phyloP scores from a whole-genome alignment of 805 yeast species.

The Myxozyma sirexii region DNA sequence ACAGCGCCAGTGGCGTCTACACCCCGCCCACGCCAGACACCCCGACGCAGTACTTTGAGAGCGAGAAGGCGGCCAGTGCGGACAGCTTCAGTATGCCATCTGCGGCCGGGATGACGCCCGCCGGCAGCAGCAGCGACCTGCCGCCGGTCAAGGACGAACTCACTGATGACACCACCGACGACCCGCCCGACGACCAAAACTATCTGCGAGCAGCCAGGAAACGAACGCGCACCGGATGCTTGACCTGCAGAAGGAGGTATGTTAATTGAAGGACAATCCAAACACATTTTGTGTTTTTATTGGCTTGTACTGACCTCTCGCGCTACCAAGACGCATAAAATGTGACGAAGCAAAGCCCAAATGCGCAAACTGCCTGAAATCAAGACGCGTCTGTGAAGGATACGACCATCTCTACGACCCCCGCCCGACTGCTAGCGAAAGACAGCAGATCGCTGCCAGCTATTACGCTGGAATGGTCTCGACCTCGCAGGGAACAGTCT shows the following conservation, averaged over 20 bases:
- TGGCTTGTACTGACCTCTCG: background rate
- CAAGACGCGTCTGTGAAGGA: slow-evolving; percentile 30
- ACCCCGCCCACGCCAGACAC: slow-evolving; percentile 12
- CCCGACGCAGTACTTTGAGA: background rate
- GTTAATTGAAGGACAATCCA: background rate
- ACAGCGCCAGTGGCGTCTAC: background rate
- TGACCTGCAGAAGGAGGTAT: slow-evolving; percentile 23
- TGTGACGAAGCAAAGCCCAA: slow-evolving; percentile 66
- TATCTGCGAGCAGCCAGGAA: slow-evolving; percentile 1
- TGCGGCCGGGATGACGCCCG: background rate
- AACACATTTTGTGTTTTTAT: background rate
- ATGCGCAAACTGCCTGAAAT: slow-evolving; percentile 49
- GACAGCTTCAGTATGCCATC: background rate
- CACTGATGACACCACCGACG: background rate
- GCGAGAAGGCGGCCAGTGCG: background rate
- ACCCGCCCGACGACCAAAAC: background rate
- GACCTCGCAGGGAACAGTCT: background rate
- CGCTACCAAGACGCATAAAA: slow-evolving; percentile 54
- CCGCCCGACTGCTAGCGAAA: background rate
- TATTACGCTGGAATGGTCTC: background rate
- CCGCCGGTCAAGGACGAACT: background rate
- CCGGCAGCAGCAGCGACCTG: background rate
- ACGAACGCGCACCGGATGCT: slow-evolving; percentile 27
- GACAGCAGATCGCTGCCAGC: background rate
- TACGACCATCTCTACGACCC: slow-evolving; percentile 18